Evolutionary conservation across 1,284 basidiomycete genomes (phyloP).

Genomic region (Cryptococcus floricola): DNA sequence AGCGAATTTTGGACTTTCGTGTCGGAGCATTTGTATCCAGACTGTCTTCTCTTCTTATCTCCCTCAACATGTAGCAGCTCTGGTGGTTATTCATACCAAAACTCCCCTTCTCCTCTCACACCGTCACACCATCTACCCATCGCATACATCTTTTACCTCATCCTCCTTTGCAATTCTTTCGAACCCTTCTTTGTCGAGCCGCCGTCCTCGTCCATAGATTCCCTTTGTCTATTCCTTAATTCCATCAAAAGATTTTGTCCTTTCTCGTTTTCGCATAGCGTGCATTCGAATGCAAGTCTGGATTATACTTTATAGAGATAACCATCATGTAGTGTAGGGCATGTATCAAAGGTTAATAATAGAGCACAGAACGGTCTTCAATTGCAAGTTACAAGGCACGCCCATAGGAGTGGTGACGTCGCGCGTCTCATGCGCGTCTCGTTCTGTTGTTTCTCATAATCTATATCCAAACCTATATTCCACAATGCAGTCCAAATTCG

Average conservation of each 20-base stretch:
- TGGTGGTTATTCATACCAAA: not conserved
- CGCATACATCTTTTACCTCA: not conserved
- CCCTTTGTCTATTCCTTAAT: constrained; percentile 1
- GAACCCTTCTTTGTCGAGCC: not conserved
- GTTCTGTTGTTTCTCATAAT: not conserved
- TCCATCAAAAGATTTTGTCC: not conserved
- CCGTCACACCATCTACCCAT: not conserved
- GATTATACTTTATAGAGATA: constrained; percentile 1
- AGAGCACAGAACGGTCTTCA: too few species aligned
- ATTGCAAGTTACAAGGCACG: too few species aligned
- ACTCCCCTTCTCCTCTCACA: not conserved
- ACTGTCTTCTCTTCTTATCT: not conserved
- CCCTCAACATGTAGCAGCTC: not conserved
- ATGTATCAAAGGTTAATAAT: too few species aligned
- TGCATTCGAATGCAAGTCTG: constrained; percentile 2
- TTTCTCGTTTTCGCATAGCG: not conserved
- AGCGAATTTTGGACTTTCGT: not conserved
- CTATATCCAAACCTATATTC: not conserved
- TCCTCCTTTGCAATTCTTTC: not conserved
- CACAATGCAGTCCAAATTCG: constrained; percentile 15
- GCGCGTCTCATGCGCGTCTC: not conserved
- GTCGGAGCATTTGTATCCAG: not conserved
- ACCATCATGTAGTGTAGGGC: too few species aligned
- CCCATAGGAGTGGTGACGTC: not conserved
- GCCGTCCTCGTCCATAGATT: not conserved